Evolutionary conservation across 2,329 filamentous ascomycete species (phyloP).

Genomic region (Aspergillus bombycis): DNA sequence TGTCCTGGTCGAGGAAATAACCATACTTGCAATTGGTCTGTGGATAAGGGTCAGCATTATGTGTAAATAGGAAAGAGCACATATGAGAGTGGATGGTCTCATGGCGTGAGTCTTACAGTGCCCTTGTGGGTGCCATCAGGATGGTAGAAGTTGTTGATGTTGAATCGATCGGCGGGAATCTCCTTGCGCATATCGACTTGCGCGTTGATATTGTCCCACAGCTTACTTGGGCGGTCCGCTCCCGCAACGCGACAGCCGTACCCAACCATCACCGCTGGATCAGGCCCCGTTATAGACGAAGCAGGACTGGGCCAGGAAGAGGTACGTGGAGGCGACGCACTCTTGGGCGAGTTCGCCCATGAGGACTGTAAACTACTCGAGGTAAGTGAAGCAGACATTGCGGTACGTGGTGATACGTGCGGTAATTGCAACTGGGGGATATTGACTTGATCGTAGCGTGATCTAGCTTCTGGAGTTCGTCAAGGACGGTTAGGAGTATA

Average conservation of each 20-base stretch:
- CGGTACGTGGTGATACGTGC: too few relatives aligned
- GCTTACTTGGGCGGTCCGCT: neutral
- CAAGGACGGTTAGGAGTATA: too few relatives aligned
- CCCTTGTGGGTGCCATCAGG: slow-evolving; percentile 9
- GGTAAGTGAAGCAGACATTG: too few relatives aligned
- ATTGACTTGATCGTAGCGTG: too few relatives aligned
- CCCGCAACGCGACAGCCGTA: slow-evolving; percentile 14
- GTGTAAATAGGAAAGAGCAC: neutral
- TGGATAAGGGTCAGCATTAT: neutral
- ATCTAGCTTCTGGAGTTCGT: too few relatives aligned
- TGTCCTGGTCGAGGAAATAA: slow-evolving; percentile 5
- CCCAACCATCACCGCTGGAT: slow-evolving; percentile 2
- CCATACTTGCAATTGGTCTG: neutral
- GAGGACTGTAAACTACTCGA: too few relatives aligned
- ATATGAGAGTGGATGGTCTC: too few relatives aligned
- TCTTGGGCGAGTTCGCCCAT: too few relatives aligned
- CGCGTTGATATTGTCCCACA: slow-evolving; percentile 9
- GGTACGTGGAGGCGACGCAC: too few relatives aligned
- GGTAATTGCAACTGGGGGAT: too few relatives aligned
- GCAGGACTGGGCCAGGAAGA: too few relatives aligned
- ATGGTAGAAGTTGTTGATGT: slow-evolving; percentile 9
- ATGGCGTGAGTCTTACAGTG: neutral
- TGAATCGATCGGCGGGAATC: slow-evolving; percentile 11
- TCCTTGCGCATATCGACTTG: slow-evolving; percentile 1
- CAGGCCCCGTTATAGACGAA: too few relatives aligned